Base-by-base conservation (phyloP, 495 filamentous ascomycete species). In the Penicillium diatomitis region DNA sequence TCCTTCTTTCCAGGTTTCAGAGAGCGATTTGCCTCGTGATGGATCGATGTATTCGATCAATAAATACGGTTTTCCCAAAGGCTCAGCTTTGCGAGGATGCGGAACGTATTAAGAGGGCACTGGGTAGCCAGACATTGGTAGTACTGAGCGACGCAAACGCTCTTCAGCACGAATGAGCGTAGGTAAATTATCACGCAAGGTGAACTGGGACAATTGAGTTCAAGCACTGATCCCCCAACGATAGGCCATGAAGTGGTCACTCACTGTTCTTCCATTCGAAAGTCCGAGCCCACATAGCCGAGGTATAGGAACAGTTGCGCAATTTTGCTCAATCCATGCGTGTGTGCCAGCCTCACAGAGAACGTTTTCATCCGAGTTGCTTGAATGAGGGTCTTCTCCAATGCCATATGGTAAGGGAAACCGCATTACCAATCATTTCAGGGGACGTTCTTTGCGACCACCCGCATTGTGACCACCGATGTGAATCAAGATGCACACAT, bases 341-440 rank as follows among this genome's bases (percentile, higher is more conserved):
- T 63, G 70, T 11, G 69, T 67, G 38, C 50, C 69, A 8, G 51
- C 63, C 51, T 68, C 67, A 47, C 57, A 68, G 10, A 63, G 56
- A 4, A 72, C 43, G 39, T 70, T 72, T 47, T 70, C 67, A 49
- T 72, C 64, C 5, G 52, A 53, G 48, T 65, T 73, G 38, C 66
- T 66, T 40, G 69, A 63, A 30, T 60, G 41, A 10, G 48, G 47
- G 4, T 35, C 46, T 51, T 72, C 69, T 29, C 61, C 67, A 34
- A 70, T 38, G 44, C 62, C 58, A 47, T 58, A 67, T n/a, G 66
- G 67, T 47, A 73, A 43, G n/a, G 68, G 63, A 52, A 64, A 58
- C 39, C 69, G 54, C 51, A 73, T 50, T 3, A 70, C 53, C 5
- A 65, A 56, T 11, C 49, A 54, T 46, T 64, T 45, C 6, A 46